phyloP scores from a whole-genome alignment of 257 asterid genomes.

The Solanum habrochaites region DNA sequence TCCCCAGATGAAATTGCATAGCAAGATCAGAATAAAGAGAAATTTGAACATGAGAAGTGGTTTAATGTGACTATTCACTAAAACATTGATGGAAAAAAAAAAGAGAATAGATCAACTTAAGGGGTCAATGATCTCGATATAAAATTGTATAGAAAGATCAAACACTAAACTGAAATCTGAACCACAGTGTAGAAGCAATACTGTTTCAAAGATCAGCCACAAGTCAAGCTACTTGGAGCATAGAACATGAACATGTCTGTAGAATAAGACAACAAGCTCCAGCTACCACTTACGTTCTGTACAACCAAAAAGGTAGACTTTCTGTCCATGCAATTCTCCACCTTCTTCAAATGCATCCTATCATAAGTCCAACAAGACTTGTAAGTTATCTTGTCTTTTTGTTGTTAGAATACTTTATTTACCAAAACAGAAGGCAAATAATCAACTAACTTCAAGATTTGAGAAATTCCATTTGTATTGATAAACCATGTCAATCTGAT shows the following conservation, averaged over 20 bases:
- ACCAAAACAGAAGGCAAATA: background rate
- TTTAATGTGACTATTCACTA: background rate
- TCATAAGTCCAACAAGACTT: background rate
- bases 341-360: slow-evolving; percentile 96
- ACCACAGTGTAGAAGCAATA: background rate
- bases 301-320: slow-evolving; percentile 78
- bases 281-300: slow-evolving; percentile 72
- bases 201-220: background rate
- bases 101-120: background rate
- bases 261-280: background rate
- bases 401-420: background rate
- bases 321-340: slow-evolving; percentile 52
- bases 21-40: background rate
- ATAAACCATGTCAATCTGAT: slow-evolving; percentile 83
- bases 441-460: slow-evolving; percentile 61
- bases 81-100: background rate
- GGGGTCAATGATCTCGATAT: background rate
- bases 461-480: slow-evolving; percentile 77
- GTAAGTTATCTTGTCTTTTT: background rate
- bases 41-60: background rate
- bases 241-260: background rate
- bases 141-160: background rate
- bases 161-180: background rate
- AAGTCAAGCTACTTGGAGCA: background rate
- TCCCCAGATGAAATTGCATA: background rate